Base-by-base conservation (phyloP, 83 land plant species). In the Larix sibirica region DNA sequence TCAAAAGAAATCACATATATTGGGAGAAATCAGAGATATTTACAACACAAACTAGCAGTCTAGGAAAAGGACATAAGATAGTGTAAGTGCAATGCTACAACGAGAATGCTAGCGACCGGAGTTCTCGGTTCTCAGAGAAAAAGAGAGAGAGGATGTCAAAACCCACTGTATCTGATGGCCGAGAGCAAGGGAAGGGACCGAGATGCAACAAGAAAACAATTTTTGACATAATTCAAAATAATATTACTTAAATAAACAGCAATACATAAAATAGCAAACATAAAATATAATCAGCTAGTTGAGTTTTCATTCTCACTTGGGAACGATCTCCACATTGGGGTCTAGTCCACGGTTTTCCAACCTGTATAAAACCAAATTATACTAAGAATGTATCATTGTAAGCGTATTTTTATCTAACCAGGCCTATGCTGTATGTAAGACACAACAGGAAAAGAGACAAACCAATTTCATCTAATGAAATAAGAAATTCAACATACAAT, bases 291-390 rank as follows among this genome's bases (percentile, higher is more conserved):
- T 42, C 44, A 74, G 28, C 23, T 74, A 40, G 26, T 12, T 9
- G 24, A 21, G 58, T 44, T 74, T 12, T 74, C 58, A 44, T 74
- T 86, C 95, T 88, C 63, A 92, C 95, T 92, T 92, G 84, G 92
- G 95, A 81, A 92, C 94, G 83, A 92, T 92, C 85, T 92, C 94
- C 54, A 92, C 92, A 84, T 87, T 92, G 1, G 94, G 94, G 76
- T 92, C 94, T 82, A 90, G 62, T 13, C 94, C 94, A 85, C 89
- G 88, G 74, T 90, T 92, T 77, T 92, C 94, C 83, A 85, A 88
- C 91, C 94, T 92, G 80, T 24, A 86, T 82, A 83, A 20, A 77
- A 61, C 23, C 28, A 74, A 20, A 44, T 21, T 44, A 17, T 44
- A 74, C 24, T 10, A 44, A 74, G 28, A 21, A 1, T 33, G 36